phyloP scores from a whole-genome alignment of 176 grass and related monocot species.

The Canna indica region DNA sequence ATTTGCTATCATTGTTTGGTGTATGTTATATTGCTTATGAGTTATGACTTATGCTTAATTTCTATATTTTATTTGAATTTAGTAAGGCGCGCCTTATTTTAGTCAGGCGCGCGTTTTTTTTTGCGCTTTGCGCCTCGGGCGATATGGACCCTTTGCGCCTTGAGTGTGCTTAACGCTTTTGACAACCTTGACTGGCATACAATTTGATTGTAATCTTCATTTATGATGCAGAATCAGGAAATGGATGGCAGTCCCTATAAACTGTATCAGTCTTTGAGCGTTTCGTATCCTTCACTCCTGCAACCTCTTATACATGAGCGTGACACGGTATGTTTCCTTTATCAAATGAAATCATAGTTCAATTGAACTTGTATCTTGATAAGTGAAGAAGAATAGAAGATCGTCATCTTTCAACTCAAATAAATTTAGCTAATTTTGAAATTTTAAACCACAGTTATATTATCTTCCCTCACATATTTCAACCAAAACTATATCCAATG shows the following conservation, averaged over 20 bases:
- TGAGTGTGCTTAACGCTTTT: too few relatives aligned
- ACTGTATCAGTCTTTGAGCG: conserved; percentile 54
- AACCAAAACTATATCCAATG: background rate
- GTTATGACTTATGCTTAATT: too few relatives aligned
- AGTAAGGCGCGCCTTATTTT: too few relatives aligned
- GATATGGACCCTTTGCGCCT: too few relatives aligned
- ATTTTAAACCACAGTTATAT: background rate
- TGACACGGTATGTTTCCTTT: conserved; percentile 45
- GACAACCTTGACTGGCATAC: too few relatives aligned
- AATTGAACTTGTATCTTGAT: background rate
- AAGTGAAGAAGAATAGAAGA: background rate
- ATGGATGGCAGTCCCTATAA: conserved; percentile 45
- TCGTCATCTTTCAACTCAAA: background rate
- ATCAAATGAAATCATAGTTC: background rate
- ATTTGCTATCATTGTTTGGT: too few relatives aligned
- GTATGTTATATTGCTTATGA: too few relatives aligned
- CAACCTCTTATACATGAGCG: conserved; percentile 84
- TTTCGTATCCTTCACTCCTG: conserved; percentile 69
- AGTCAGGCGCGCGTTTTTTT: too few relatives aligned
- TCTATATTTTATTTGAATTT: too few relatives aligned
- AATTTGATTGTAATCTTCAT: background rate
- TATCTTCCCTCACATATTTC: background rate
- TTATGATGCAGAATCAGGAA: conserved; percentile 33
- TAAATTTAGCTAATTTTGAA: background rate
- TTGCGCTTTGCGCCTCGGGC: too few relatives aligned